Conservation (phyloP, 768 basidiomycete genomes). For the Russula vinacea region DNA sequence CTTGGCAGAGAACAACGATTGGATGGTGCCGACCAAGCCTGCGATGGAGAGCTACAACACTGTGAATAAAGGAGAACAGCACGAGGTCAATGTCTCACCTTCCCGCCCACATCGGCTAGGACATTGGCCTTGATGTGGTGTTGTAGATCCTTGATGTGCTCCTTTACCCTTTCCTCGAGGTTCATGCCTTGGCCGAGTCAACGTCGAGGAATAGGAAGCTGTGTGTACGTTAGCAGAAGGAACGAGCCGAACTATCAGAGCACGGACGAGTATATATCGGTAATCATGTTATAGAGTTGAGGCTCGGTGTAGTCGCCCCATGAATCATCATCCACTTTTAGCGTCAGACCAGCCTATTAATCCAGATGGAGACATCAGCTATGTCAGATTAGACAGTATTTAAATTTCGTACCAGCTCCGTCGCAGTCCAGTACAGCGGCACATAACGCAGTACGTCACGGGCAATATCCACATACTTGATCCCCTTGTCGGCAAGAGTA, state of each 20-base stretch:
- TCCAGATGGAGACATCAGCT: background rate
- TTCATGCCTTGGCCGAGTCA: constrained; percentile 56
- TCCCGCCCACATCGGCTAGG: constrained; percentile 40
- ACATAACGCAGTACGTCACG: constrained; percentile 62
- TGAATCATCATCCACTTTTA: constrained; percentile 54
- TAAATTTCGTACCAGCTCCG: constrained; percentile 54
- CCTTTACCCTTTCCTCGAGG: constrained; percentile 49
- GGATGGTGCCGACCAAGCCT: constrained; percentile 48
- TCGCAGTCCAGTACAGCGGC: constrained; percentile 67
- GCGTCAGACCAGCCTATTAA: constrained; percentile 63
- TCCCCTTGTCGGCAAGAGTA: constrained; percentile 53
- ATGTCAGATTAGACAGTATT: background rate
- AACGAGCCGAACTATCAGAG: background rate
- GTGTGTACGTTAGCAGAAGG: background rate
- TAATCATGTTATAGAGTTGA: constrained; percentile 60
- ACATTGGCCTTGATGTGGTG: constrained; percentile 55
- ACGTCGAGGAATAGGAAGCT: constrained; percentile 78
- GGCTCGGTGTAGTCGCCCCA: constrained; percentile 60
- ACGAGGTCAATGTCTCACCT: constrained; percentile 37
- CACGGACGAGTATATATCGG: constrained; percentile 68
- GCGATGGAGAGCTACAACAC: constrained; percentile 35
- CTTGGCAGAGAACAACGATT: constrained; percentile 47
- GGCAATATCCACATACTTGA: constrained; percentile 60
- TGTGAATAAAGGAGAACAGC: background rate
- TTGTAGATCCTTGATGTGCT: constrained; percentile 52